phyloP scores from a whole-genome alignment of 2,329 filamentous ascomycete genomes.

The Hansfordia pulvinata region DNA sequence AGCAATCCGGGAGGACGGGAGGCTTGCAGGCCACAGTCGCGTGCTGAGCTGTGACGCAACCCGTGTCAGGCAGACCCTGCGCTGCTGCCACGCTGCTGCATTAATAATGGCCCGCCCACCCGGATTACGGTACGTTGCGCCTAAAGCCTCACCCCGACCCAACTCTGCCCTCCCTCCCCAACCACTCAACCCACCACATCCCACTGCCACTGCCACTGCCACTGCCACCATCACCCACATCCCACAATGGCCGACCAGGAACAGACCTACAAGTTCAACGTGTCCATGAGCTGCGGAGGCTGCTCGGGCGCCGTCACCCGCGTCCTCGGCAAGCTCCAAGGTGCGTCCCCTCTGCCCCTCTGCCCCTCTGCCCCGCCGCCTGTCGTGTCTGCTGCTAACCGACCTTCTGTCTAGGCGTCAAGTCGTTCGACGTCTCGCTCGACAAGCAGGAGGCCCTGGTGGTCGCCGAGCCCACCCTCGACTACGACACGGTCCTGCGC shows the following conservation, averaged over 20 bases:
- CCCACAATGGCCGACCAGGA: conserved; percentile 60
- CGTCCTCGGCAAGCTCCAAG: conserved; percentile 83
- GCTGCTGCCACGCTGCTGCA: too few species aligned
- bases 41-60: too few species aligned
- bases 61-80: too few species aligned
- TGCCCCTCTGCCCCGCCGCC: conserved; percentile 1
- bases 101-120: too few species aligned
- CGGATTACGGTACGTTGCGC: too few species aligned
- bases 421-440: conserved; percentile 77
- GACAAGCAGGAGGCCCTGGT: conserved; percentile 75
- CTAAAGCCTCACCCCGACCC: too few species aligned
- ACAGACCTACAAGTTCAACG: conserved; percentile 91
- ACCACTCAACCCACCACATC: conserved; percentile 3
- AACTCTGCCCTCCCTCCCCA: too few species aligned
- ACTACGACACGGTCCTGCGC: conserved; percentile 68
- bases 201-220: not conserved
- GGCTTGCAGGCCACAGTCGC: too few species aligned
- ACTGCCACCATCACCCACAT: conserved; percentile 2
- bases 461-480: conserved; percentile 51
- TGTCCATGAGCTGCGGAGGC: conserved; percentile 88
- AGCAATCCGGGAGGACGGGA: too few species aligned
- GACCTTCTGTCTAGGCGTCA: conserved; percentile 48
- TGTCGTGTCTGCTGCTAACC: conserved; percentile 1
- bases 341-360: conserved; percentile 32
- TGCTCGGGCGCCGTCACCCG: conserved; percentile 91